Percentiles rank a stretch among this genome's conserved stretches.
Evolutionary conservation across 2,329 filamentous ascomycete species (phyloP).

Genomic region (Cytospora piceae): DNA sequence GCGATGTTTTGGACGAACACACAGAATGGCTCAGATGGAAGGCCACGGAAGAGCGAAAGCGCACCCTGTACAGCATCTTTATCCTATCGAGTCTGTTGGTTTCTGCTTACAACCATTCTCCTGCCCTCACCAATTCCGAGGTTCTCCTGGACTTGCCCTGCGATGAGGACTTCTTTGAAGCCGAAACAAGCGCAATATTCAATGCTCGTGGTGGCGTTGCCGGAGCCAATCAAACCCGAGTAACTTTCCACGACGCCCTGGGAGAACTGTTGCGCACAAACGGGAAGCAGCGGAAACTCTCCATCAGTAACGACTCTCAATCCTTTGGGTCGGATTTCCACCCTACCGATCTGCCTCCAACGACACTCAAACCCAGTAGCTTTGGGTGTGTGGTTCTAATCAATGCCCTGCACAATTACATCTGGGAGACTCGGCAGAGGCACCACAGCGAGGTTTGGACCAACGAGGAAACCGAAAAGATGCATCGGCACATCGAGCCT

Average conservation of each 20-base stretch:
- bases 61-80: conserved; percentile 90
- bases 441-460: conserved; percentile 91
- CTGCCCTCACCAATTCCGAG: conserved; percentile 91
- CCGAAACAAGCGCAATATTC: conserved; percentile 82
- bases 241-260: conserved; percentile 82
- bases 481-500: conserved; percentile 94
- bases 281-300: conserved; percentile 61
- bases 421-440: conserved; percentile 93
- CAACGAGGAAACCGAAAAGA: conserved; percentile 87
- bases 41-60: conserved; percentile 83
- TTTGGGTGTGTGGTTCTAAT: conserved; percentile 92
- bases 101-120: conserved; percentile 90
- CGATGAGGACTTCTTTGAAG: conserved; percentile 88
- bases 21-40: conserved; percentile 92
- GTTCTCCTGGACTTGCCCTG: conserved; percentile 88
- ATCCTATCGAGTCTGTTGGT: conserved; percentile 88
- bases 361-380: conserved; percentile 78
- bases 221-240: conserved; percentile 69
- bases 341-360: conserved; percentile 56
- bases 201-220: conserved; percentile 73
- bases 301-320: conserved; percentile 45
- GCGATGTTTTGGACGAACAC: conserved; percentile 61
- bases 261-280: conserved; percentile 80
- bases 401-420: conserved; percentile 95
- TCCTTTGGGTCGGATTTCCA: conserved; percentile 51